Base-by-base conservation (phyloP, 148 eudicot genomes). In the Rheum nobile region DNA sequence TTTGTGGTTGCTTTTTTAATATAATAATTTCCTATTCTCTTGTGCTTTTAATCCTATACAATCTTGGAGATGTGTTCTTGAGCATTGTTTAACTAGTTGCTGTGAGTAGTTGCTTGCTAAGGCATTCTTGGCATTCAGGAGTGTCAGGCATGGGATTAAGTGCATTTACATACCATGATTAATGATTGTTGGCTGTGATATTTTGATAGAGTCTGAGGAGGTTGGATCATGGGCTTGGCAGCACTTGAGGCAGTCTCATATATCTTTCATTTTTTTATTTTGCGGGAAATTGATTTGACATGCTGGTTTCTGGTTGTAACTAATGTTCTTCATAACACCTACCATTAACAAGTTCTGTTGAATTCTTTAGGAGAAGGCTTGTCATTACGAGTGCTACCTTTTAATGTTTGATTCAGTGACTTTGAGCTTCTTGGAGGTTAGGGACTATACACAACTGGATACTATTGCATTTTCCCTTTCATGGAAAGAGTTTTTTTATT, bases 361-460 rank as follows among this genome's bases (percentile, higher is more conserved):
- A 28, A 57, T 12, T 28, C 31, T 57, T 10, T 26, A 9, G 34
- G 34, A 57, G 67, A 48, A 57, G 67, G 31, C 32, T 28, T 57
- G 34, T 26, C 67, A 57, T 28, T 26, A 28, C 16, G 31, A 57
- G 31, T 26, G 34, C 34, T 28, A 57, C 67, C 34, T 57, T 57
- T 57, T 26, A 57, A 57, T 57, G 67, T 13, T 57, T 28, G 67
- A 26, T 57, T 31, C 39, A 16, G 39, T 32, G 32, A 65, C 70
- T 65, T 32, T 65, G 41, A 32, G 41, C 70, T 31, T 65, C 70
- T 65, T 31, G 39, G 68, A 14, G 68, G 38, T 63, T 63, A 31
- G 68, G 68, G 38, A 31, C 19, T 63, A 29, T 63, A 63, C 10
- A 65, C 70, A 65, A 34, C n/a, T 65, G 70, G 70, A 34, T 31